Evolutionary conservation across 768 basidiomycete species (phyloP).

Genomic region (Rhizopogon vesiculosus): DNA sequence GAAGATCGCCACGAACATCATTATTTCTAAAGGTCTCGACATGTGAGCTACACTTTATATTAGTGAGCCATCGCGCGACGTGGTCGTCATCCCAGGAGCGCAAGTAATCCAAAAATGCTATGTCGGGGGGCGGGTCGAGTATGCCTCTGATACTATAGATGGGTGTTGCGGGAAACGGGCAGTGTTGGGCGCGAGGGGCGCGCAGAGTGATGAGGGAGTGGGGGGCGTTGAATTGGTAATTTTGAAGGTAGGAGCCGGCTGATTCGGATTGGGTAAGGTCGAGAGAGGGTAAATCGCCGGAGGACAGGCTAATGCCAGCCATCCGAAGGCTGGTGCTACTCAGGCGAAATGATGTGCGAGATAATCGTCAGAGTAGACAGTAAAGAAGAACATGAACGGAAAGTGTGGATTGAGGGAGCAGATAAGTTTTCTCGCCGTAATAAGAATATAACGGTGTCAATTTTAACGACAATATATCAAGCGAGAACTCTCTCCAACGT

Average conservation of each 20-base stretch:
- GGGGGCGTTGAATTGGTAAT: too few species aligned
- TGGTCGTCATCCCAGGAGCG: conserved; percentile 68
- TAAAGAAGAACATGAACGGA: neutral
- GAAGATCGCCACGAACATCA: conserved; percentile 88
- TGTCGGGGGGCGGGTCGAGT: conserved; percentile 55
- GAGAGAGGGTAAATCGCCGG: neutral
- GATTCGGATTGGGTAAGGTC: neutral
- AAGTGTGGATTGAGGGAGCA: neutral
- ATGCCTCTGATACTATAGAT: conserved; percentile 28
- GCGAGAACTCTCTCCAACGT: too few species aligned
- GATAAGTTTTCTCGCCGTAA: neutral
- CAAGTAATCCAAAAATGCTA: conserved; percentile 56
- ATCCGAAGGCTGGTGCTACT: neutral
- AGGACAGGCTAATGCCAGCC: neutral
- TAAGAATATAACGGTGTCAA: neutral
- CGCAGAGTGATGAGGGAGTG: too few species aligned
- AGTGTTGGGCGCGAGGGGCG: conserved; percentile 29
- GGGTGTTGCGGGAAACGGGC: conserved; percentile 37
- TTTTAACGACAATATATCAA: neutral
- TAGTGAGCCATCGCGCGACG: conserved; percentile 72
- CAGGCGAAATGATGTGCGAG: neutral
- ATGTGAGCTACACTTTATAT: conserved; percentile 72
- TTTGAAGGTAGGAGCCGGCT: too few species aligned
- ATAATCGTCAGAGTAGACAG: neutral
- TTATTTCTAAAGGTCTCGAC: conserved; percentile 70